phyloP scores from a whole-genome alignment of 352 stramenopile species.

The Aphanomyces invadans region DNA sequence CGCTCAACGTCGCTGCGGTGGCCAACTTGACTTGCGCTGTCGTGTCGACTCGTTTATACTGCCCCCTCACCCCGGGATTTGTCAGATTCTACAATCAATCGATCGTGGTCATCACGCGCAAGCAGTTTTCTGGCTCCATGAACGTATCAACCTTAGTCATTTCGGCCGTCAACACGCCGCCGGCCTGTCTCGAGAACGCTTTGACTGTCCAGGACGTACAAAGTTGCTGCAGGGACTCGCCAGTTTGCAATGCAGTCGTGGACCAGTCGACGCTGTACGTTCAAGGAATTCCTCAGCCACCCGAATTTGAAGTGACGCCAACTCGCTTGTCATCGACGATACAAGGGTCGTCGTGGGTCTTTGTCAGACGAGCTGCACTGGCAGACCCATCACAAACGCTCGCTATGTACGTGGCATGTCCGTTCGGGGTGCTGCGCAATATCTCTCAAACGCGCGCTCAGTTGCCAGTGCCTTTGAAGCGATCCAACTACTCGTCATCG shows the following conservation, averaged over 20 bases:
- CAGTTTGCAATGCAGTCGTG: neutral
- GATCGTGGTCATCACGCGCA: neutral
- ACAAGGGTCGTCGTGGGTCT: neutral
- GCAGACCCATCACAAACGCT: neutral
- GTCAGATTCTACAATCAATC: neutral
- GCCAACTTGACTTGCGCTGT: neutral
- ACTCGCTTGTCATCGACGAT: neutral
- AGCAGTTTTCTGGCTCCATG: neutral
- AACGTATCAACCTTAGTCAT: neutral
- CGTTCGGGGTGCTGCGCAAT: neutral
- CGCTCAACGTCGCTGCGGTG: neutral
- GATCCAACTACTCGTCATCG: neutral
- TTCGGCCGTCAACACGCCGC: neutral
- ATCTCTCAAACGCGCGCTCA: neutral
- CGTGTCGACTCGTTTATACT: neutral
- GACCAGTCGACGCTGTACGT: neutral
- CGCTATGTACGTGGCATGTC: neutral
- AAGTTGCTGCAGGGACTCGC: neutral
- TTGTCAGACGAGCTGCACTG: neutral
- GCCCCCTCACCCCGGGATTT: neutral
- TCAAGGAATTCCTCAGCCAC: neutral
- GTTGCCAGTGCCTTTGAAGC: neutral
- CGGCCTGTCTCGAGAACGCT: neutral
- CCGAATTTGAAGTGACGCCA: neutral
- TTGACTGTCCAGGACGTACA: neutral